Conservation (phyloP, 2,329 filamentous ascomycete genomes). For the Rachicladosporium sp. region DNA sequence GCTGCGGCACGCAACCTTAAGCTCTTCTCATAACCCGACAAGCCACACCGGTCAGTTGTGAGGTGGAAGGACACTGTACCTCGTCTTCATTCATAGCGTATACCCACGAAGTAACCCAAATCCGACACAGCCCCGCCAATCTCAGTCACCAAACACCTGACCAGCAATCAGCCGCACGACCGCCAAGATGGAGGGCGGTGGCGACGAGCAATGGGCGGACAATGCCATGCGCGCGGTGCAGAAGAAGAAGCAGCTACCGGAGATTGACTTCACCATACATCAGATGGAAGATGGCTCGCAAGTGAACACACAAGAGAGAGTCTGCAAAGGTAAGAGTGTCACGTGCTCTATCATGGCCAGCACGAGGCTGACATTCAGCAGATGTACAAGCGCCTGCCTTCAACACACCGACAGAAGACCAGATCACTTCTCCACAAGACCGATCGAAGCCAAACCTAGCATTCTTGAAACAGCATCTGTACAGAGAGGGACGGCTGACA, state of each 20-base stretch:
- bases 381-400: conserved; percentile 97
- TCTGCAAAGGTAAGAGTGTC: conserved; percentile 73
- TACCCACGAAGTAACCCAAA: too few species aligned
- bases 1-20: too few species aligned
- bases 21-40: too few species aligned
- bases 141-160: too few species aligned
- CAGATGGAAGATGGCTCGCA: conserved; percentile 95
- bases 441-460: conserved; percentile 79
- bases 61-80: too few species aligned
- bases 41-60: too few species aligned
- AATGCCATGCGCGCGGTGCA: conserved; percentile 84
- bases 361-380: conserved; percentile 27
- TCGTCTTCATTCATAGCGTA: too few species aligned
- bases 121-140: too few species aligned
- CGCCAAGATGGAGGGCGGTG: conserved; percentile 19
- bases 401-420: conserved; percentile 79
- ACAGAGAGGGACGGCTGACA: conserved; percentile 89
- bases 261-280: conserved; percentile 97
- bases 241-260: conserved; percentile 88
- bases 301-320: conserved; percentile 88
- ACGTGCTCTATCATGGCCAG: background rate
- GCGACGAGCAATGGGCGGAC: conserved; percentile 46
- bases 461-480: conserved; percentile 97
- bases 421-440: conserved; percentile 83
- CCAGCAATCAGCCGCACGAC: background rate